Evolutionary conservation across 2,329 filamentous ascomycete genomes (phyloP).

Genomic region (Calonectria multiphialidica): DNA sequence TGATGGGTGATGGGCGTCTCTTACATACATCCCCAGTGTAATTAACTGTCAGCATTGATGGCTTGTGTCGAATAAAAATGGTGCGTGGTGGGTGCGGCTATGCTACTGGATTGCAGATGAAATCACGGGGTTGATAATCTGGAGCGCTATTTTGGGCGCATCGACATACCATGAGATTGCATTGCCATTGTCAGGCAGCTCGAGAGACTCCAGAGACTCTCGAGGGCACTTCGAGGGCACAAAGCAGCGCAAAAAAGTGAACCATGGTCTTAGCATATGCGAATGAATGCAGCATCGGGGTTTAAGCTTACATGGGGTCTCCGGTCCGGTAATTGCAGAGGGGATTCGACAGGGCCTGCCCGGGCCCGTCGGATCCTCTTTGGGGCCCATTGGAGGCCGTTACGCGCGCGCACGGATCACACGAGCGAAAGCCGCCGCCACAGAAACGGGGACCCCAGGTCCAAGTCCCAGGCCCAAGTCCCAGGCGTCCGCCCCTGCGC

Average conservation of each 20-base stretch:
- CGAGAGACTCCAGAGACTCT: not conserved
- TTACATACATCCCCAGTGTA: constrained; percentile 3
- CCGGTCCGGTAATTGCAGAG: constrained; percentile 12
- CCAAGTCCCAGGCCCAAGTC: not conserved
- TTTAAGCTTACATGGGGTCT: constrained; percentile 10
- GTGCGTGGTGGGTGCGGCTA: not conserved
- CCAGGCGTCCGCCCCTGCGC: not conserved
- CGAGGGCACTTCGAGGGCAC: not conserved
- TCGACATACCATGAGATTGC: not conserved
- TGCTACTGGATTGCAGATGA: not conserved
- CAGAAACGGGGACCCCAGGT: constrained; percentile 8
- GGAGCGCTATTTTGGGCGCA: not conserved
- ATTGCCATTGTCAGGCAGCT: not conserved
- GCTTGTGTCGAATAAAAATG: constrained; percentile 18
- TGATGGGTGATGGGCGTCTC: constrained; percentile 37
- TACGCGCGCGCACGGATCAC: constrained; percentile 3
- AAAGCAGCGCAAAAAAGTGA: not conserved
- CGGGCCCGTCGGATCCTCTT: not conserved
- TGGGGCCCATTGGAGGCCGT: constrained; percentile 3
- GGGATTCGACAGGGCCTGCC: not conserved
- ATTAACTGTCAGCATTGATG: constrained; percentile 19
- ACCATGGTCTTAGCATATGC: not conserved
- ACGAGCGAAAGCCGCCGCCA: constrained; percentile 3
- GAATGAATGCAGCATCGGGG: not conserved
- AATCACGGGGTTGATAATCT: not conserved